phyloP scores from a whole-genome alignment of 345 rosid genomes.

The Populus nigra region DNA sequence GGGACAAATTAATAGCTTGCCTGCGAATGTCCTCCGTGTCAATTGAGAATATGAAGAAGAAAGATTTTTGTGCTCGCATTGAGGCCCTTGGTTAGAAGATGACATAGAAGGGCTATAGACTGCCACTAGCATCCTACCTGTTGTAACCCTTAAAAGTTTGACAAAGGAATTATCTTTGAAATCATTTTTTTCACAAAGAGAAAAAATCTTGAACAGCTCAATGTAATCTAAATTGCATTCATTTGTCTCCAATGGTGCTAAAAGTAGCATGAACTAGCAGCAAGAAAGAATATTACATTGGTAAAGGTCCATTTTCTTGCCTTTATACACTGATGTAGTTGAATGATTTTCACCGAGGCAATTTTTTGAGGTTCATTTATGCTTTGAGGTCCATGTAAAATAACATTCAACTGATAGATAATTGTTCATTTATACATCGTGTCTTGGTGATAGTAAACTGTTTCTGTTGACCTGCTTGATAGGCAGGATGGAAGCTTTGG shows the following conservation, averaged over 20 bases:
- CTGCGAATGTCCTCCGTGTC: not conserved
- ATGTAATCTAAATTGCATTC: no score
- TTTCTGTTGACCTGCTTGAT: constrained; percentile 16
- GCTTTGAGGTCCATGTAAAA: not conserved
- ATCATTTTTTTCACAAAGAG: not conserved
- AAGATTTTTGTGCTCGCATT: not conserved
- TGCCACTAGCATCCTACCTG: no score
- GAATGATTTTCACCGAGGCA: not conserved
- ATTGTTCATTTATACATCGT: not conserved
- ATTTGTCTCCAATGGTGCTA: no score
- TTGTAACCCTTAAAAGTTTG: not conserved
- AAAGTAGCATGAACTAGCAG: not conserved
- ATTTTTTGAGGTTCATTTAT: not conserved
- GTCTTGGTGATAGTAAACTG: not conserved
- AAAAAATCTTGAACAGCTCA: not conserved
- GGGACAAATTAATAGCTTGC: not conserved
- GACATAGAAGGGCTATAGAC: no score
- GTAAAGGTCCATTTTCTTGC: not conserved
- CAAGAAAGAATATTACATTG: not conserved
- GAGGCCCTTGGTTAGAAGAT: no score
- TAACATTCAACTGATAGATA: not conserved
- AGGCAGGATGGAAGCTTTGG: constrained; percentile 99
- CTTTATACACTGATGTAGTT: not conserved
- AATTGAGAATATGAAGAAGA: not conserved
- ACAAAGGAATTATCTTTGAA: not conserved